These are phyloP conservation scores for Bolboschoenoplectus hybrid DNA, from an alignment of 202 grass and related monocot genomes.

Conservation along the genomic window DNA sequence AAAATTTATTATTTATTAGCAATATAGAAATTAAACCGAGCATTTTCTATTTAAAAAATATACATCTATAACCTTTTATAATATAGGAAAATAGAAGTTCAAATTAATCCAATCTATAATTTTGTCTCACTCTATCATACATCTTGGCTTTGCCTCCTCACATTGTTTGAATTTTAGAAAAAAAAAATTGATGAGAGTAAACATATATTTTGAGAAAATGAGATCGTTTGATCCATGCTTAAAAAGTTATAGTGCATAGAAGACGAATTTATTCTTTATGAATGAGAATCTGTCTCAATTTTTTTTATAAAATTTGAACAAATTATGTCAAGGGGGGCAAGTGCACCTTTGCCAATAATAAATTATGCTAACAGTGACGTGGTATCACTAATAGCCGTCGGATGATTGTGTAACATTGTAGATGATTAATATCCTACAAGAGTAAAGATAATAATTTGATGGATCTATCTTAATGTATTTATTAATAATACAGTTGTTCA, in stretches of 20 bases:
- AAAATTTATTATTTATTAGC: neutral
- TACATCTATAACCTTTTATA: neutral
- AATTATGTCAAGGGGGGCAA: neutral
- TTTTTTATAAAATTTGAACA: neutral
- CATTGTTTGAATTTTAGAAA: neutral
- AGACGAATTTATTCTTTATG: neutral
- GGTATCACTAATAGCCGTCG: neutral
- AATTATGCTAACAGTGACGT: neutral
- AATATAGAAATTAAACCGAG: neutral
- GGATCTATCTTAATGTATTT: neutral
- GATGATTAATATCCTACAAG: too few relatives aligned
- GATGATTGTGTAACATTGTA: neutral
- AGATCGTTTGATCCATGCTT: neutral
- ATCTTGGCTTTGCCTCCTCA: neutral
- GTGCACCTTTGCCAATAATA: neutral
- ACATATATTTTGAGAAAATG: neutral
- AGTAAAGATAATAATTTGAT: too few relatives aligned
- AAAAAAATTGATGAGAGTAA: too few relatives aligned
- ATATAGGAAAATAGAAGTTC: neutral
- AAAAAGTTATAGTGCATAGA: neutral
- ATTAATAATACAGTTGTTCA: too few relatives aligned
- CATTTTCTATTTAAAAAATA: neutral
- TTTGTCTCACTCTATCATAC: neutral
- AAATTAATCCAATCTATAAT: neutral
- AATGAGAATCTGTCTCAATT: neutral